Percentiles rank a stretch among this genome's conserved stretches.
Conservation (phyloP, 2,329 filamentous ascomycete genomes). For the Zarea fungicola region DNA sequence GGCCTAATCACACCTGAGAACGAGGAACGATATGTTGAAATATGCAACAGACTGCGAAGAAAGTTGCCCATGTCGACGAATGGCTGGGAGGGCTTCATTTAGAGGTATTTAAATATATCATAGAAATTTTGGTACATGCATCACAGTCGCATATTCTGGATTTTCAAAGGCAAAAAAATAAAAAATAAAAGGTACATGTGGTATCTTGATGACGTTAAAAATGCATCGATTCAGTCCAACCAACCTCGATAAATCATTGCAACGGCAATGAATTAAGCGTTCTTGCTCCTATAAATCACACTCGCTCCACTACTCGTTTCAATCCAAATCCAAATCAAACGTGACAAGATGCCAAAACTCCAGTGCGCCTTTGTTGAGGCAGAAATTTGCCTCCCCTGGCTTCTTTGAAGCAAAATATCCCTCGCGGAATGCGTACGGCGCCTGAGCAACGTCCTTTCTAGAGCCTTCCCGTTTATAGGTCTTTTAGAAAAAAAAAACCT, state of each 20-base stretch:
- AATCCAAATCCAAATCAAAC: conserved; percentile 7
- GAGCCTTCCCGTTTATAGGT: background rate
- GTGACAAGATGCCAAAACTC: conserved; percentile 9
- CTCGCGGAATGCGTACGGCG: conserved; percentile 4
- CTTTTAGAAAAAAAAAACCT: background rate
- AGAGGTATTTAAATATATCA: no score
- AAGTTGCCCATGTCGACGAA: conserved; percentile 35
- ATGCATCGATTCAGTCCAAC: conserved; percentile 51
- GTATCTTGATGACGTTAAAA: conserved; percentile 6
- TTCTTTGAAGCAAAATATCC: conserved; percentile 8
- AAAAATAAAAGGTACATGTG: background rate
- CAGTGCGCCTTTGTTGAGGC: conserved; percentile 4
- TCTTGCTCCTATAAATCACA: conserved; percentile 2
- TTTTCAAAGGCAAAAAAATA: no score
- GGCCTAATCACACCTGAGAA: conserved; percentile 67
- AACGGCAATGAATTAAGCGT: conserved; percentile 7
- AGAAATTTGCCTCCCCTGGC: background rate
- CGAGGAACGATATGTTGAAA: conserved; percentile 67
- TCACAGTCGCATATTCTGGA: background rate
- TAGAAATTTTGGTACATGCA: no score
- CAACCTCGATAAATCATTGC: conserved; percentile 31
- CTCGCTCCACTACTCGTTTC: conserved; percentile 7
- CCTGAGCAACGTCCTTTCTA: conserved; percentile 1
- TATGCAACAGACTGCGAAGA: conserved; percentile 44
- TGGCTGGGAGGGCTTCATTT: background rate